Conservation (phyloP, 257 asterid genomes). For the Capsicum rhomboideum region DNA sequence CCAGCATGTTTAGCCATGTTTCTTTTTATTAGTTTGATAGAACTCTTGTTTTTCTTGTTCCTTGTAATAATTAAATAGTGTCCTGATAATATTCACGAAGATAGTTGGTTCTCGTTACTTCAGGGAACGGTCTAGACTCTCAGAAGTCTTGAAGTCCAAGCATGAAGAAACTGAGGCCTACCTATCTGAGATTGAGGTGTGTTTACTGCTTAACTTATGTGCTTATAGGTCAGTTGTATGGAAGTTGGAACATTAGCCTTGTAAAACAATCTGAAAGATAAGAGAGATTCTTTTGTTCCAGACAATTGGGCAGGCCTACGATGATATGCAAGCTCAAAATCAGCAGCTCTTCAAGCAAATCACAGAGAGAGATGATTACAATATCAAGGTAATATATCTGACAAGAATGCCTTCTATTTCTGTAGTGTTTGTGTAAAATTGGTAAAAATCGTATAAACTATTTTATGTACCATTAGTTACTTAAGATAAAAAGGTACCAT, state of each 20-base stretch:
- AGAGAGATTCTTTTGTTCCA: constrained; percentile 28
- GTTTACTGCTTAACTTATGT: background rate
- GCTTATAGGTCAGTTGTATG: background rate
- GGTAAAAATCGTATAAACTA: background rate
- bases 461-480: background rate
- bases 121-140: constrained; percentile 69
- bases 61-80: background rate
- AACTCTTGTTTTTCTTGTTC: background rate
- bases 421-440: background rate
- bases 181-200: constrained; percentile 91
- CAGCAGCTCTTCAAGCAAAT: constrained; percentile 95
- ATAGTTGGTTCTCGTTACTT: constrained; percentile 8
- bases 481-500: background rate
- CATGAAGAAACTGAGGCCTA: constrained; percentile 93
- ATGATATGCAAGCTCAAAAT: constrained; percentile 95
- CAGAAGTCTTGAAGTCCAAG: constrained; percentile 67
- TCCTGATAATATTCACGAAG: background rate
- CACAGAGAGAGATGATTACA: constrained; percentile 93
- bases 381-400: constrained; percentile 54
- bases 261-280: constrained; percentile 1
- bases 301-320: constrained; percentile 98
- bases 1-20: background rate
- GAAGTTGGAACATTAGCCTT: background rate
- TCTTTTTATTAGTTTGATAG: too few relatives aligned
- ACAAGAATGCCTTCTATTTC: background rate